Evolutionary conservation across 805 yeast species (phyloP).

Genomic region (Cyberlindnera xishuangbannaensis): DNA sequence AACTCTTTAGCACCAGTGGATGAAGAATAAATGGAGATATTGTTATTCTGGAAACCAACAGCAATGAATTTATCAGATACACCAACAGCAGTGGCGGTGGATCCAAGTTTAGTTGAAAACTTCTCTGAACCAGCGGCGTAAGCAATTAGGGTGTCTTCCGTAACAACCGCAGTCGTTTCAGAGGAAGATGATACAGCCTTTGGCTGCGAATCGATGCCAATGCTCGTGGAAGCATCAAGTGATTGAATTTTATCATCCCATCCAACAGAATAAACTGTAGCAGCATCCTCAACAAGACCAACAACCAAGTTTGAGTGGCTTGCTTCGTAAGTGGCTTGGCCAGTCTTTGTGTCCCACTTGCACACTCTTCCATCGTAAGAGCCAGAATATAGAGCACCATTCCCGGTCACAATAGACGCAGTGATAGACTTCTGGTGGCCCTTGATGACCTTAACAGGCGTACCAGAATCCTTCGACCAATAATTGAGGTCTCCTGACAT

Average conservation of each 20-base stretch:
- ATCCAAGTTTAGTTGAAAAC: conserved; percentile 28
- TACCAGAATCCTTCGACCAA: conserved; percentile 37
- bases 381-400: conserved; percentile 46
- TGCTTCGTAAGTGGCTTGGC: conserved; percentile 32
- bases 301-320: conserved; percentile 66
- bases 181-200: conserved; percentile 35
- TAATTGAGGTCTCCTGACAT: conserved; percentile 66
- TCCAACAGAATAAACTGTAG: conserved; percentile 50
- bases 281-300: conserved; percentile 33
- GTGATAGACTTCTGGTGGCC: conserved; percentile 89
- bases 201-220: conserved; percentile 45
- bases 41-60: conserved; percentile 40
- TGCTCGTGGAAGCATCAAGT: conserved; percentile 25
- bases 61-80: conserved; percentile 39
- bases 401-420: conserved; percentile 34
- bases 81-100: conserved; percentile 42
- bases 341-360: conserved; percentile 48
- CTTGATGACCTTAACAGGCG: conserved; percentile 33
- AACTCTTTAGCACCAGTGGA: conserved; percentile 20
- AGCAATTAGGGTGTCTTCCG: conserved; percentile 31
- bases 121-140: conserved; percentile 29
- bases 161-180: conserved; percentile 32
- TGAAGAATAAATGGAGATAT: conserved; percentile 35
- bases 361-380: conserved; percentile 76
- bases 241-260: conserved; percentile 81